Evolutionary conservation across 768 basidiomycete species (phyloP).

Genomic region (Coprinellus micaceus): DNA sequence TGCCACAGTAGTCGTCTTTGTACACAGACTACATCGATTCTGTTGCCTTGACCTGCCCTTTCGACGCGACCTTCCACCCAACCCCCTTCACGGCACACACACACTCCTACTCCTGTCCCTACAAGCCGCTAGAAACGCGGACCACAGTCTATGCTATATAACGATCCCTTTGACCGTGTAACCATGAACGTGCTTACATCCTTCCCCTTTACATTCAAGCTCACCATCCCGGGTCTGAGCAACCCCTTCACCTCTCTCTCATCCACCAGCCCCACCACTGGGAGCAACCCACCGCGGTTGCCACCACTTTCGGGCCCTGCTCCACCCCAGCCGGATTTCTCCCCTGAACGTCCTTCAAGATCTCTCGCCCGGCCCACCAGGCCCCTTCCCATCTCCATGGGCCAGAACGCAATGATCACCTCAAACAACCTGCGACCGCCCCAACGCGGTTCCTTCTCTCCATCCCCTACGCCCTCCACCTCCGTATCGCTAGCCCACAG

Average conservation of each 20-base stretch:
- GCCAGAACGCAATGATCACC: constrained; percentile 14
- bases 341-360: neutral
- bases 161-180: constrained; percentile 11
- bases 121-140: too few species aligned
- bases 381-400: constrained; percentile 17
- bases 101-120: too few species aligned
- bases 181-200: constrained; percentile 19
- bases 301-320: constrained; percentile 2
- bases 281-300: constrained; percentile 13
- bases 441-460: constrained; percentile 19
- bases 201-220: constrained; percentile 72
- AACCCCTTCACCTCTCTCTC: constrained; percentile 52
- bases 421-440: constrained; percentile 19
- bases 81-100: too few species aligned
- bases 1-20: too few species aligned
- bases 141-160: constrained; percentile 10
- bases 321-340: neutral
- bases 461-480: constrained; percentile 11
- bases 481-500: constrained; percentile 4
- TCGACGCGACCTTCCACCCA: too few species aligned
- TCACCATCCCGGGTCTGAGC: constrained; percentile 58
- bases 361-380: constrained; percentile 14
- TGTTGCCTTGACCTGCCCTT: too few species aligned
- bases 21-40: too few species aligned
- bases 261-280: constrained; percentile 10